These are phyloP conservation scores for Chaetomidium leptoderma DNA, from an alignment of 495 filamentous ascomycete genomes.

Conservation along the genomic window DNA sequence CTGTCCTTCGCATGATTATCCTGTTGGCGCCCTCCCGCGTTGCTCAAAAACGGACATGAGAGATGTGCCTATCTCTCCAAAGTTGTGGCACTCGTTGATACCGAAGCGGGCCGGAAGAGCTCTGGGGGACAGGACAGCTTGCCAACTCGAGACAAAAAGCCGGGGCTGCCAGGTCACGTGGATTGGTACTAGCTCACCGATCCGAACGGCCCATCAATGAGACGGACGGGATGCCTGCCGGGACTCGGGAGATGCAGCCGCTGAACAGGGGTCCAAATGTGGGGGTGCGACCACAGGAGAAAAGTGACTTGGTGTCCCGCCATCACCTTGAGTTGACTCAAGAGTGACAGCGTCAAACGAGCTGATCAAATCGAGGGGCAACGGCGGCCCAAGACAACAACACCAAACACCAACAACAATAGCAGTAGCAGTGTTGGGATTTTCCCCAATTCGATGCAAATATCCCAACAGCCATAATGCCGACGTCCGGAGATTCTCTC, in stretches of 20 bases:
- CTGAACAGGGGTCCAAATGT: neutral
- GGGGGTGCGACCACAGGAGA: neutral
- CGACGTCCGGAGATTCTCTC: conserved; percentile 20
- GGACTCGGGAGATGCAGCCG: too few species aligned
- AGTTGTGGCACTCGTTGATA: neutral
- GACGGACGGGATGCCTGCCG: neutral
- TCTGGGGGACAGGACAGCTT: conserved; percentile 30
- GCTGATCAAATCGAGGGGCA: too few species aligned
- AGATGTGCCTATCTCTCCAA: neutral
- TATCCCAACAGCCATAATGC: conserved; percentile 12
- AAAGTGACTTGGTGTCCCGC: conserved; percentile 5
- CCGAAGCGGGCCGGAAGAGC: neutral
- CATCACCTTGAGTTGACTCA: too few species aligned
- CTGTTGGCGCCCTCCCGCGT: conserved; percentile 12
- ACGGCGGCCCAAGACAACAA: too few species aligned
- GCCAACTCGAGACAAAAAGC: conserved; percentile 26
- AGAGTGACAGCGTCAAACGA: too few species aligned
- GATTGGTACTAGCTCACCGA: too few species aligned
- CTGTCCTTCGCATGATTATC: conserved; percentile 30
- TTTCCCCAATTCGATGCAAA: neutral
- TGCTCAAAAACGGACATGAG: neutral
- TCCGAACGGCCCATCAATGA: too few species aligned
- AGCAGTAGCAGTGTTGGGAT: neutral
- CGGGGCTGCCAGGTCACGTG: conserved; percentile 14
- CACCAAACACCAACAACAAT: too few species aligned